Conservation (phyloP, 805 yeast species). For the Komagataella kurtzmanii region DNA sequence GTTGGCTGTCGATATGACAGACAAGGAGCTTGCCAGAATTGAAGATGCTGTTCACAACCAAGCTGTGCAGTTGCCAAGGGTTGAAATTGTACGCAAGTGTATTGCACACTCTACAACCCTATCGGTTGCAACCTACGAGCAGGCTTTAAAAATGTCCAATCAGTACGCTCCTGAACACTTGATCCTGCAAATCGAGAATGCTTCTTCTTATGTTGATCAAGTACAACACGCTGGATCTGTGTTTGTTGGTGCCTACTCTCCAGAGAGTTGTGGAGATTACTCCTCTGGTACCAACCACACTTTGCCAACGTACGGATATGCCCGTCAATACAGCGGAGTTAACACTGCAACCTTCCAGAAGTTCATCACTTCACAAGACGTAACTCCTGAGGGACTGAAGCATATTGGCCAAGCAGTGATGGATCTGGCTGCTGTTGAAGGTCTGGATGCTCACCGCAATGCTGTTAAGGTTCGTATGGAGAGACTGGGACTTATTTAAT, state of each 20-base stretch:
- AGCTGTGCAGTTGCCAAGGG: constrained; percentile 78
- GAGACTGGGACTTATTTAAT: constrained; percentile 36
- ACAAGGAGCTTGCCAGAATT: constrained; percentile 46
- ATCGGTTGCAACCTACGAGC: constrained; percentile 50
- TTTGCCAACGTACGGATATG: constrained; percentile 95
- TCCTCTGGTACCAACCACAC: constrained; percentile 98
- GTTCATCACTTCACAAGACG: constrained; percentile 87
- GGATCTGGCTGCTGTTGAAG: constrained; percentile 92
- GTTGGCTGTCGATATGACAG: constrained; percentile 63
- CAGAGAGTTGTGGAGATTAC: constrained; percentile 98
- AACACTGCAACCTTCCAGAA: constrained; percentile 94
- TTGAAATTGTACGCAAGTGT: constrained; percentile 84
- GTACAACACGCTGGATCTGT: constrained; percentile 94
- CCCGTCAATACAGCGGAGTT: constrained; percentile 94
- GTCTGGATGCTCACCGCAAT: constrained; percentile 92
- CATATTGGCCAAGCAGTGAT: constrained; percentile 94
- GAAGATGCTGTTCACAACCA: constrained; percentile 79
- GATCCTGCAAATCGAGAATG: constrained; percentile 79
- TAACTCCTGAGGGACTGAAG: constrained; percentile 71
- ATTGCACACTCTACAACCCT: constrained; percentile 84
- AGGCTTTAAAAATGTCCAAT: constrained; percentile 82
- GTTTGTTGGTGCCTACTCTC: constrained; percentile 91
- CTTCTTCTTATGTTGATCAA: constrained; percentile 51
- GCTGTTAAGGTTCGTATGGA: constrained; percentile 94
- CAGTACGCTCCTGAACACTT: constrained; percentile 96